Percentiles rank a stretch among this genome's conserved stretches.
Evolutionary conservation across 2,329 filamentous ascomycete species (phyloP).

Genomic region (Trichoderma guizhouense): DNA sequence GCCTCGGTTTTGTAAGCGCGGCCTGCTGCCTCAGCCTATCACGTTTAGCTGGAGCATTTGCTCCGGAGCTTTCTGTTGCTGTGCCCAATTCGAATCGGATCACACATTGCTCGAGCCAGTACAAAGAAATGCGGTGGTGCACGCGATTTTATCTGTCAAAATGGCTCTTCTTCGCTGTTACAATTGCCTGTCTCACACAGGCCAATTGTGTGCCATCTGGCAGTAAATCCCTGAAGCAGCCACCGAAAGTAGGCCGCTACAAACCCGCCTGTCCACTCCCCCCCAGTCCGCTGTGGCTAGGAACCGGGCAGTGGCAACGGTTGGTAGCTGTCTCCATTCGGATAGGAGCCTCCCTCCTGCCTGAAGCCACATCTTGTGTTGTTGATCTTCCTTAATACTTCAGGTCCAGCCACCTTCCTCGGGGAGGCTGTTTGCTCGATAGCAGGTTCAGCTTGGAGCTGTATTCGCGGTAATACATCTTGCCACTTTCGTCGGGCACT

Average conservation of each 20-base stretch:
- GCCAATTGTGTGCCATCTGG: conserved; percentile 17
- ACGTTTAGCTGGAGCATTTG: conserved; percentile 33
- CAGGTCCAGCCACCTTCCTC: not conserved
- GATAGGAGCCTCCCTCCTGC: conserved; percentile 10
- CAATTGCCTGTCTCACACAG: conserved; percentile 12
- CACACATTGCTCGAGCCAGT: conserved; percentile 29
- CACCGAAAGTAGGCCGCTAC: conserved; percentile 11
- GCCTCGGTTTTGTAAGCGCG: conserved; percentile 30
- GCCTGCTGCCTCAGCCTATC: conserved; percentile 31
- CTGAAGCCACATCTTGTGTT: conserved; percentile 1
- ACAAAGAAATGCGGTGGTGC: conserved; percentile 26
- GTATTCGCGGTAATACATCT: not conserved
- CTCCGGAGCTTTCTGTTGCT: conserved; percentile 29
- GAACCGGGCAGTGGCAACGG: conserved; percentile 16
- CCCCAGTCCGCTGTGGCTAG: conserved; percentile 8
- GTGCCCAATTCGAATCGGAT: conserved; percentile 22
- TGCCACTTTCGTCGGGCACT: not conserved
- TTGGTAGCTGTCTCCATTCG: conserved; percentile 13
- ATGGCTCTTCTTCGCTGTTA: conserved; percentile 26
- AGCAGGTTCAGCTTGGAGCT: not conserved
- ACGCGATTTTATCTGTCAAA: conserved; percentile 32
- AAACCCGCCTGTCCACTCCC: conserved; percentile 2
- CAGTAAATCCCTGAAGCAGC: conserved; percentile 18
- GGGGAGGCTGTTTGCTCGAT: not conserved
- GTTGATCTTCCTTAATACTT: conserved; percentile 6